phyloP scores from a whole-genome alignment of 73 alveolate species.

The Halteria grandinella region DNA sequence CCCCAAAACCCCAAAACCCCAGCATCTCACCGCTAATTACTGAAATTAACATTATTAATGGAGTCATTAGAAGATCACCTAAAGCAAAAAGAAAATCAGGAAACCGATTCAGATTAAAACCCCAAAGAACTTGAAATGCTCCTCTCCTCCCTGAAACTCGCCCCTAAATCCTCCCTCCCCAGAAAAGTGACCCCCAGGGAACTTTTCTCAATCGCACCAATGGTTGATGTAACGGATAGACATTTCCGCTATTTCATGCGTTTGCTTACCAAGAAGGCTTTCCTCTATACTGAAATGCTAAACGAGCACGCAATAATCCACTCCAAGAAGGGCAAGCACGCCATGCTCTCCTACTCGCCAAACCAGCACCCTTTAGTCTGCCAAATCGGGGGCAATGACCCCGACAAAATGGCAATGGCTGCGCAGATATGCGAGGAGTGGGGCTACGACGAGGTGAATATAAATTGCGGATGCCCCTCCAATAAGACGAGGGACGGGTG shows the following conservation, averaged over 20 bases:
- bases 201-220: conserved; percentile 81
- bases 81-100: no score
- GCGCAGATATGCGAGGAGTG: conserved; percentile 78
- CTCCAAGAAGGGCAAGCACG: conserved; percentile 24
- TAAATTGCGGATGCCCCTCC: conserved; percentile 98
- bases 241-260: conserved; percentile 79
- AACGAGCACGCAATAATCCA: conserved; percentile 69
- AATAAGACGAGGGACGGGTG: conserved; percentile 88
- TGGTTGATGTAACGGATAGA: conserved; percentile 76
- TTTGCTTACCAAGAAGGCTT: conserved; percentile 57
- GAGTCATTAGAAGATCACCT: no score
- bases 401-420: conserved; percentile 85
- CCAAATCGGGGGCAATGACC: conserved; percentile 94
- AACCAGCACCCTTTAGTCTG: conserved; percentile 86
- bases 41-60: no score
- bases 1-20: no score
- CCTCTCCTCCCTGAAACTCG: no score
- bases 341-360: not conserved
- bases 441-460: conserved; percentile 90
- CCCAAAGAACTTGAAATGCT: no score
- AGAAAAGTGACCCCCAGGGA: no score
- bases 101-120: no score
- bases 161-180: no score
- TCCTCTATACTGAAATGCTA: conserved; percentile 82
- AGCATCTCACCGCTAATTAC: no score